Percentiles rank a stretch among this genome's conserved stretches.
Conservation (phyloP, 2,329 filamentous ascomycete species). For the Apiospora sp. region DNA sequence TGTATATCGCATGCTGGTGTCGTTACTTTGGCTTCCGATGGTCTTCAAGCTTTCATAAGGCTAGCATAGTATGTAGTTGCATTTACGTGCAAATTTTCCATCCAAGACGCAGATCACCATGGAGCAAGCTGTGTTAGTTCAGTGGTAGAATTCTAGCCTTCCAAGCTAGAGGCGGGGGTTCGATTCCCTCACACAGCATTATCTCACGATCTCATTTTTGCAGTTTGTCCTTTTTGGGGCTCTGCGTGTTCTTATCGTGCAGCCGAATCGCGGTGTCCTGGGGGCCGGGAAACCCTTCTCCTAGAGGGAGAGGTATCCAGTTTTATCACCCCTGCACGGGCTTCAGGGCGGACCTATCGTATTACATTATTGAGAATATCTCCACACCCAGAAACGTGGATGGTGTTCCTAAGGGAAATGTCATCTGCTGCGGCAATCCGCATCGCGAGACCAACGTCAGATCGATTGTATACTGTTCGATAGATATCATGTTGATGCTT, state of each 20-base stretch:
- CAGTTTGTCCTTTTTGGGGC: neutral
- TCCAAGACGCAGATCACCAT: neutral
- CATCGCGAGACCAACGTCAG: neutral
- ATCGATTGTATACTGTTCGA: neutral
- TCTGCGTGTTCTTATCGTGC: neutral
- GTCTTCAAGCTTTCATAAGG: neutral
- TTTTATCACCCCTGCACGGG: neutral
- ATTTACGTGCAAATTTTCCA: neutral
- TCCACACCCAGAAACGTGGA: neutral
- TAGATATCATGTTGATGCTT: neutral
- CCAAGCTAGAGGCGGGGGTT: slow-evolving; percentile 19
- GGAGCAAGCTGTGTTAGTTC: slow-evolving; percentile 1
- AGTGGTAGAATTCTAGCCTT: slow-evolving; percentile 22
- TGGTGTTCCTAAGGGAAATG: neutral
- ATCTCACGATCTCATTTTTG: neutral
- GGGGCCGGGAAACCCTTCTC: neutral
- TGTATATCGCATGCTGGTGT: neutral
- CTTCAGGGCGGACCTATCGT: slow-evolving; percentile 1
- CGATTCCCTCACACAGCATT: slow-evolving; percentile 20
- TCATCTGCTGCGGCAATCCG: neutral
- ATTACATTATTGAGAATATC: neutral
- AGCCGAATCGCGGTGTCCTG: neutral
- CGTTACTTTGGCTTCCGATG: neutral
- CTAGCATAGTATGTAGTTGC: neutral
- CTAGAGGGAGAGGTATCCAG: neutral